A percentile compares a stretch with the other conserved stretches of the same genome.
Conservation (phyloP, 2,329 filamentous ascomycete genomes). For the Cytospora piceae region DNA sequence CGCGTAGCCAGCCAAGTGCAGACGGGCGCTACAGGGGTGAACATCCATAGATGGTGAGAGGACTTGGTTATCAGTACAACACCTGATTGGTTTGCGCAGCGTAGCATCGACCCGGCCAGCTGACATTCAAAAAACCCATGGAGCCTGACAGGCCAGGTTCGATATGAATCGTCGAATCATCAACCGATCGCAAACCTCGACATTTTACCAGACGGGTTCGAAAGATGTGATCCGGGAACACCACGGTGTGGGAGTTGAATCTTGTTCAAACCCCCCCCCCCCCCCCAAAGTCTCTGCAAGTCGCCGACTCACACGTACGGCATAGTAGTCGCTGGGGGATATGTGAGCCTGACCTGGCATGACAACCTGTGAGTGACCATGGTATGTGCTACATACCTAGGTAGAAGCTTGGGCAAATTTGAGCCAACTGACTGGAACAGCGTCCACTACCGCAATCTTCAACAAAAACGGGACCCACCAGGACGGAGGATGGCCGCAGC, state of each 20-base stretch:
- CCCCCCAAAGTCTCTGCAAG: neutral
- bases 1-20: constrained; percentile 24
- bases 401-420: constrained; percentile 15
- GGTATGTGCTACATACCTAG: neutral
- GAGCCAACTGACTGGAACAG: constrained; percentile 9
- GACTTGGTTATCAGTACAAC: constrained; percentile 21
- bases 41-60: constrained; percentile 3
- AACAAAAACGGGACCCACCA: constrained; percentile 19
- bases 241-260: constrained; percentile 25
- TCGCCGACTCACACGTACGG: neutral
- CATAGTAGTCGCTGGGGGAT: neutral
- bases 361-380: constrained; percentile 1
- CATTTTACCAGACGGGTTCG: constrained; percentile 18
- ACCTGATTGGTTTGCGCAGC: constrained; percentile 26
- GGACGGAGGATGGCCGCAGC: constrained; percentile 26
- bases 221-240: constrained; percentile 24
- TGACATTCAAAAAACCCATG: constrained; percentile 20
- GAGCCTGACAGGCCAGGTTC: constrained; percentile 18
- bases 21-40: constrained; percentile 19
- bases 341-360: constrained; percentile 9
- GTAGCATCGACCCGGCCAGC: constrained; percentile 28
- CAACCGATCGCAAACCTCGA: constrained; percentile 20
- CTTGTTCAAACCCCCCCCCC: neutral
- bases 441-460: constrained; percentile 1
- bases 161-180: constrained; percentile 25